Conservation (phyloP, 2,329 filamentous ascomycete genomes). For the Tympanopsis confertula region DNA sequence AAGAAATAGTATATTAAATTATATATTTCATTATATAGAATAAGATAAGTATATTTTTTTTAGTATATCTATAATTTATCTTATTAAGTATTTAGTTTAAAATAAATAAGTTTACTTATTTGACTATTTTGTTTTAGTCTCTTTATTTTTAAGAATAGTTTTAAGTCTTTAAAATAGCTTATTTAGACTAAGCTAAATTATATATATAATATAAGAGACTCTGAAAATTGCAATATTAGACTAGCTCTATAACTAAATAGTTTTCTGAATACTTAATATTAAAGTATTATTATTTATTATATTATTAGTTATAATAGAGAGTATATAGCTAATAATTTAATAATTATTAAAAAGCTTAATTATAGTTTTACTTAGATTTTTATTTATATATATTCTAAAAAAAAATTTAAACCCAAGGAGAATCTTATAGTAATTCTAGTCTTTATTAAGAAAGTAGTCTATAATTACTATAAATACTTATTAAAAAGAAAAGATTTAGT, state of each 20-base stretch:
- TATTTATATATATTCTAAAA: background rate
- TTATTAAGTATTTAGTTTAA: background rate
- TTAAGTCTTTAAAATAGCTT: background rate
- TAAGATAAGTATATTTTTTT: background rate
- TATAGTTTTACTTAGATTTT: background rate
- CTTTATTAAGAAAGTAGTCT: too few species aligned
- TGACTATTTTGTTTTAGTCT: background rate
- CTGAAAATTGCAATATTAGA: too few species aligned
- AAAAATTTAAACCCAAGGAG: too few species aligned
- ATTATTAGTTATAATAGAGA: too few species aligned
- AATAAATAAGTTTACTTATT: background rate
- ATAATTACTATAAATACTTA: too few species aligned
- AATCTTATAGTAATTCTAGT: too few species aligned
- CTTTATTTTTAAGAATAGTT: background rate
- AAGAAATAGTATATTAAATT: background rate
- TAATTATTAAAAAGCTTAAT: background rate
- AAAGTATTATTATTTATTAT: too few species aligned
- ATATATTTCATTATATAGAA: background rate
- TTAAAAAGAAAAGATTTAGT: too few species aligned
- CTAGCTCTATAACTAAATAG: too few species aligned
- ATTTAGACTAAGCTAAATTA: background rate
- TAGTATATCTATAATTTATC: background rate
- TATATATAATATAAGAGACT: background rate
- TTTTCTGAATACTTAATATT: too few species aligned
- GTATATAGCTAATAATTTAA: too few species aligned